A percentile compares a stretch with the other conserved stretches of the same genome.
Evolutionary conservation across 2,329 filamentous ascomycete genomes (phyloP).

Genomic region (Nothophoma quercina): DNA sequence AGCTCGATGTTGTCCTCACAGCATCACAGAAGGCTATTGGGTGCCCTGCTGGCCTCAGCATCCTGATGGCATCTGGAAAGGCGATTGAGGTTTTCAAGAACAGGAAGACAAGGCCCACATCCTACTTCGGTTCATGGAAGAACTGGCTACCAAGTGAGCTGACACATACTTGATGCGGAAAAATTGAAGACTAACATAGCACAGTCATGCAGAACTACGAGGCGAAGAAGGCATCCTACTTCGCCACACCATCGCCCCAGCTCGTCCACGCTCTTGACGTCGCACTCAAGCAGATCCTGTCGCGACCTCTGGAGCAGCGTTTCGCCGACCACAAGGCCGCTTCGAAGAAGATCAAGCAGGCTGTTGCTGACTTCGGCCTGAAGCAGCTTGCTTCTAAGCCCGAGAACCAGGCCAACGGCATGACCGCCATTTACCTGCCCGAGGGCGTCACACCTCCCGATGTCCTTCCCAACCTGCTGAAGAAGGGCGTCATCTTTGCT

Average conservation of each 20-base stretch:
- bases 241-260: constrained; percentile 94
- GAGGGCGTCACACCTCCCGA: constrained; percentile 82
- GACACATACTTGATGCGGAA: too few species aligned
- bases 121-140: constrained; percentile 96
- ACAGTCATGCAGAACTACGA: constrained; percentile 98
- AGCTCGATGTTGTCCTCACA: constrained; percentile 89
- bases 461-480: constrained; percentile 81
- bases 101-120: constrained; percentile 80
- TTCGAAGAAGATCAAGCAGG: constrained; percentile 86
- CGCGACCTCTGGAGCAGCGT: constrained; percentile 79
- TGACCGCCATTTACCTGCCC: constrained; percentile 97
- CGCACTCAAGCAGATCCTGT: constrained; percentile 82
- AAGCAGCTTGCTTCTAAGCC: constrained; percentile 85
- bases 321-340: constrained; percentile 82
- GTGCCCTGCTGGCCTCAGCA: constrained; percentile 90
- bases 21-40: constrained; percentile 98
- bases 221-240: constrained; percentile 96
- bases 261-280: constrained; percentile 93
- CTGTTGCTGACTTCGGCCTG: constrained; percentile 79
- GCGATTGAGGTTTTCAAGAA: constrained; percentile 82
- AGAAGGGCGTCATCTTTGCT: constrained; percentile 91
- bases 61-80: constrained; percentile 89
- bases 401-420: constrained; percentile 92
- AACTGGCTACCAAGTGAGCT: constrained; percentile 92
- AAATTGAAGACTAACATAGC: constrained; percentile 30